A percentile compares a stretch with the other conserved stretches of the same genome.
Conservation (phyloP, 106 monocot species). For the Dendrobium nobile region DNA sequence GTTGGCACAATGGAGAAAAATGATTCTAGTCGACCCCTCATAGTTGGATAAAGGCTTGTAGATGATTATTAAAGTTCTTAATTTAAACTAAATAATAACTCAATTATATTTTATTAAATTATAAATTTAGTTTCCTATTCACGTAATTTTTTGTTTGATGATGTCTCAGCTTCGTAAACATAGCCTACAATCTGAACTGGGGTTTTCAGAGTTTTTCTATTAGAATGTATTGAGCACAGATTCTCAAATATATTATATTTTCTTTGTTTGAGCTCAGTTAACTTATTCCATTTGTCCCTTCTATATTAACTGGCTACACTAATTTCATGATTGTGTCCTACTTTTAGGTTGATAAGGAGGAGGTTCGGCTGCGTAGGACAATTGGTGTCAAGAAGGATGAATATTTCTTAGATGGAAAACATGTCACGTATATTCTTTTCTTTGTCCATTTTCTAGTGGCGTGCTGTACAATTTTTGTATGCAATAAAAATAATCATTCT, state of each 20-base stretch:
- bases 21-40: no score
- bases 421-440: conserved; percentile 63
- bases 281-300: not conserved
- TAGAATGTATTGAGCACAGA: not conserved
- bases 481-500: not conserved
- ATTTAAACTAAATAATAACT: not conserved
- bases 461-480: conserved; percentile 6
- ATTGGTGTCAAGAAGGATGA: conserved; percentile 97
- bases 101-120: not conserved
- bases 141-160: not conserved
- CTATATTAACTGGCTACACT: not conserved
- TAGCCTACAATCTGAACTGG: not conserved
- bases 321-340: not conserved
- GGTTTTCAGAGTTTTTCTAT: not conserved
- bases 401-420: conserved; percentile 96
- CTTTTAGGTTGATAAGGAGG: conserved; percentile 88
- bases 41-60: no score
- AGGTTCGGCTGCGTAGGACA: conserved; percentile 75
- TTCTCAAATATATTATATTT: not conserved
- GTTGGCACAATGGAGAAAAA: no score
- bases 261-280: not conserved
- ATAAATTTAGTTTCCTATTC: not conserved
- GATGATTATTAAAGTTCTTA: not conserved
- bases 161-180: no score
- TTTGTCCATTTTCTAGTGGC: not conserved